Percentiles rank a stretch among this genome's conserved stretches.
These are phyloP conservation scores for Aphanomyces stellatus DNA, from an alignment of 352 stramenopile genomes.

Conservation along the genomic window DNA sequence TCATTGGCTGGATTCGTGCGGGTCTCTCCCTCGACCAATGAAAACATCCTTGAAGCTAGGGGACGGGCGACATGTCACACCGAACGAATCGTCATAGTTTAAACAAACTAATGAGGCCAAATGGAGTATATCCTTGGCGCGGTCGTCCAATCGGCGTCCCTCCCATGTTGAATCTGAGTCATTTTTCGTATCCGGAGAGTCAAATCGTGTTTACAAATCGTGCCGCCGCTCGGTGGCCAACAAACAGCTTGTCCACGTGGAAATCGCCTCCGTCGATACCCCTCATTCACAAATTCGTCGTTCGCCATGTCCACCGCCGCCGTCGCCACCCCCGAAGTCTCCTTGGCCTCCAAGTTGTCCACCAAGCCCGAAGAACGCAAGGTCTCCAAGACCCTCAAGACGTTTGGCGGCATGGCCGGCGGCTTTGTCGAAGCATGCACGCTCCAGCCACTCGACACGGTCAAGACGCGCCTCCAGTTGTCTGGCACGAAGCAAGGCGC, in stretches of 20 bases:
- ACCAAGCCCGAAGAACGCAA: constrained; percentile 15
- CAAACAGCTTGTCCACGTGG: background rate
- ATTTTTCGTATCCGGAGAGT: background rate
- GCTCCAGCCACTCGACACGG: constrained; percentile 27
- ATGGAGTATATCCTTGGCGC: too few species aligned
- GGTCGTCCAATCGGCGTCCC: too few species aligned
- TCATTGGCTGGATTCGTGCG: too few species aligned
- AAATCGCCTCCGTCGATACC: background rate
- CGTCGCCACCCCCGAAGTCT: background rate
- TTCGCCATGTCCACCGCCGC: constrained; percentile 2
- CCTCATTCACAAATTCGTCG: constrained; percentile 6
- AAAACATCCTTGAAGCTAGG: too few species aligned
- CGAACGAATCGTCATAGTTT: too few species aligned
- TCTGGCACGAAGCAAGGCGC: constrained; percentile 26
- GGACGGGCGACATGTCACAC: too few species aligned
- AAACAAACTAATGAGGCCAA: too few species aligned
- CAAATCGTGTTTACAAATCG: constrained; percentile 5
- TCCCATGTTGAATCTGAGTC: constrained; percentile 6
- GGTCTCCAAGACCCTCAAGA: constrained; percentile 20
- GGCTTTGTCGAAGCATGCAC: constrained; percentile 28
- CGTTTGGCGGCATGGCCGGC: constrained; percentile 27
- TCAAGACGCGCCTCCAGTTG: constrained; percentile 31
- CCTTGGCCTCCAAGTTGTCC: background rate
- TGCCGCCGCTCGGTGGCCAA: background rate
- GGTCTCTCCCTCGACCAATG: too few species aligned